Conservation (phyloP, 345 rosid genomes). For the Excoecaria cochinchinensis region DNA sequence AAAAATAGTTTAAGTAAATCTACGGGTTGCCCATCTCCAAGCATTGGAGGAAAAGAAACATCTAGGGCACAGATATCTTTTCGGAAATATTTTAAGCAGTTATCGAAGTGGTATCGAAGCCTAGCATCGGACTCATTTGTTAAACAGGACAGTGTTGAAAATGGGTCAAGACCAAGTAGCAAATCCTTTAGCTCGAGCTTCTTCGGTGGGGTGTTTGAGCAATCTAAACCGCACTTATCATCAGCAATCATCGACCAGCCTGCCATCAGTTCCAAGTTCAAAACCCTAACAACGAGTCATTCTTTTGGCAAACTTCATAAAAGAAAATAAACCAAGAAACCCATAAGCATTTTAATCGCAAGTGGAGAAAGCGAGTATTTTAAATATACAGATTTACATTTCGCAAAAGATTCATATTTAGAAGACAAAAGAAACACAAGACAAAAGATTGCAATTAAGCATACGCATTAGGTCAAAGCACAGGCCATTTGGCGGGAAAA, state of each 20-base stretch:
- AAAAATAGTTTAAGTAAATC: conserved; percentile 54
- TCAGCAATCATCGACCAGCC: conserved; percentile 29
- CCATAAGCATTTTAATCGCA: background rate
- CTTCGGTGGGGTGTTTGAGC: background rate
- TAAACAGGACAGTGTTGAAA: background rate
- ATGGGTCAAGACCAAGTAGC: conserved; percentile 12
- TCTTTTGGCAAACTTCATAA: background rate
- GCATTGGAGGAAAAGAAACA: conserved; percentile 43
- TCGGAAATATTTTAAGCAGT: background rate
- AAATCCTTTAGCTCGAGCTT: conserved; percentile 5
- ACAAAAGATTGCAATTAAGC: background rate
- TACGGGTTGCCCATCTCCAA: conserved; percentile 46
- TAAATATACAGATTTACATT: background rate
- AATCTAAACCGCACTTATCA: conserved; percentile 13
- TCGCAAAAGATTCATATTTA: conserved; percentile 4
- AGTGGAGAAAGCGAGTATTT: background rate
- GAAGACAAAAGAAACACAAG: background rate
- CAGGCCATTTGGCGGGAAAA: conserved; percentile 36
- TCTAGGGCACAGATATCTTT: conserved; percentile 17
- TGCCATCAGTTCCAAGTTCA: conserved; percentile 29
- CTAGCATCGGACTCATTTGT: background rate
- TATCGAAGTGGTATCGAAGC: conserved; percentile 11
- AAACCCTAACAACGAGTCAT: conserved; percentile 25
- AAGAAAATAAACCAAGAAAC: background rate
- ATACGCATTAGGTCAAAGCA: background rate